Evolutionary conservation across 1,139 yeast genomes (phyloP).

Genomic region (Geotrichum cucujoidarum): DNA sequence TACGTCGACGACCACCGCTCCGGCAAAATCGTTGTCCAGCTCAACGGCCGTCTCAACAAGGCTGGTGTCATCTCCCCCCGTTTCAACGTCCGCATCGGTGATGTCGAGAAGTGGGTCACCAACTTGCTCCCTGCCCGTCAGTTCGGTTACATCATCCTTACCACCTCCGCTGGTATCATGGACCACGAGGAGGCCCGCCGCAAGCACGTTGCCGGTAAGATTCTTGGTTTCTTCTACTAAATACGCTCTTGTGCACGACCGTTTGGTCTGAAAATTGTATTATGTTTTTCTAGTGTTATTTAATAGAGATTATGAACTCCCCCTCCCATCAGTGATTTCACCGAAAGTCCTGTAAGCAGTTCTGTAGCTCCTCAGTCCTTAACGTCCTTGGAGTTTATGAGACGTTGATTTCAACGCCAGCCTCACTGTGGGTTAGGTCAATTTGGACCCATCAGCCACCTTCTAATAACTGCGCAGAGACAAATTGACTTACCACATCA

Average conservation of each 20-base stretch:
- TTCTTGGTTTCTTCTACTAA: constrained; percentile 93
- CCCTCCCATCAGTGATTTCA: too few species aligned
- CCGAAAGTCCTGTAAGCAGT: too few species aligned
- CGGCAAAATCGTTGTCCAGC: constrained; percentile 93
- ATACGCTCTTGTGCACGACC: constrained; percentile 7
- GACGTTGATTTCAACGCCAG: too few species aligned
- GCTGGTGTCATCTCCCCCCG: constrained; percentile 98
- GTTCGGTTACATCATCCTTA: constrained; percentile 92
- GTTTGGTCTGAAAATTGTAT: background rate
- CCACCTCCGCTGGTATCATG: constrained; percentile 99
- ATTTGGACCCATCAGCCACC: too few species aligned
- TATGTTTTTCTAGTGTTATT: constrained; percentile 9
- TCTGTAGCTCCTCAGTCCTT: too few species aligned
- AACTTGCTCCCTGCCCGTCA: constrained; percentile 98
- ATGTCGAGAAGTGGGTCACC: constrained; percentile 96
- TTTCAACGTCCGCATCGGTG: constrained; percentile 90
- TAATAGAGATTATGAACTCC: constrained; percentile 7
- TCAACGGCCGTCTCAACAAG: constrained; percentile 97
- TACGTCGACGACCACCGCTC: constrained; percentile 99
- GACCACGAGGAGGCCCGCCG: constrained; percentile 99
- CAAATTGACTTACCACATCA: too few species aligned
- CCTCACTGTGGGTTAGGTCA: too few species aligned
- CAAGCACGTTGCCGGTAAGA: constrained; percentile 98
- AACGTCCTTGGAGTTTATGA: too few species aligned
- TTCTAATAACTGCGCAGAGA: too few species aligned